Percentiles rank a stretch among this genome's conserved stretches.
Conservation (phyloP, 2,329 filamentous ascomycete genomes). For the Fusarium praegraminearum region DNA sequence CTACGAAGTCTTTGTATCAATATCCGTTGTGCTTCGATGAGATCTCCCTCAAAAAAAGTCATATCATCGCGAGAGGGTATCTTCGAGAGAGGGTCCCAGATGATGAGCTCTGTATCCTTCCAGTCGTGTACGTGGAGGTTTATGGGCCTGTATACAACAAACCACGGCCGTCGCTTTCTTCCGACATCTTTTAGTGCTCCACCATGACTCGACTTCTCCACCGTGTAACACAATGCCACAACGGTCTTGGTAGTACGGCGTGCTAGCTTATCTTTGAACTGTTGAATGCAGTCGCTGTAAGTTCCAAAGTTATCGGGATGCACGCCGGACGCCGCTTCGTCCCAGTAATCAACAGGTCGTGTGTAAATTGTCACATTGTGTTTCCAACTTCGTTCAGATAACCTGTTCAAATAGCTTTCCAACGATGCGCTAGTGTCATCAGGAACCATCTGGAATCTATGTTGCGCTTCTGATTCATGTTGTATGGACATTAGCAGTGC, state of each 20-base stretch:
- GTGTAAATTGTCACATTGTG: conserved; percentile 49
- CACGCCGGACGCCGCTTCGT: conserved; percentile 41
- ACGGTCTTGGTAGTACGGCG: conserved; percentile 38
- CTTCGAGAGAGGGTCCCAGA: conserved; percentile 62
- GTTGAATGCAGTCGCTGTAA: conserved; percentile 44
- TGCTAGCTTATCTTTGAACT: conserved; percentile 17
- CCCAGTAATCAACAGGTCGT: conserved; percentile 58
- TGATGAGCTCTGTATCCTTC: conserved; percentile 60
- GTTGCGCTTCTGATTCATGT: not conserved
- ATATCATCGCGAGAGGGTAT: conserved; percentile 41
- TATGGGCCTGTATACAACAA: conserved; percentile 61
- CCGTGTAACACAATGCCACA: conserved; percentile 64
- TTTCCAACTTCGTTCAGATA: conserved; percentile 11
- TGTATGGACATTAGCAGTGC: not conserved
- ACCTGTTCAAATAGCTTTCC: conserved; percentile 6
- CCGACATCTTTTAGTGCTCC: conserved; percentile 32
- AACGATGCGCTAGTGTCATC: conserved; percentile 24
- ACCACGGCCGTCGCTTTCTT: conserved; percentile 61
- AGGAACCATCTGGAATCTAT: conserved; percentile 7
- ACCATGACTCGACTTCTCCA: conserved; percentile 52
- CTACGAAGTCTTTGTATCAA: conserved; percentile 56
- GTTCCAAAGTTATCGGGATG: conserved; percentile 29
- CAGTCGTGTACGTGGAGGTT: conserved; percentile 53
- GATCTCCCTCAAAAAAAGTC: conserved; percentile 49
- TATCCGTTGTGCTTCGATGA: conserved; percentile 60